Conservation (phyloP, 306 rosid genomes). For the Sphenostylis stenocarpa region DNA sequence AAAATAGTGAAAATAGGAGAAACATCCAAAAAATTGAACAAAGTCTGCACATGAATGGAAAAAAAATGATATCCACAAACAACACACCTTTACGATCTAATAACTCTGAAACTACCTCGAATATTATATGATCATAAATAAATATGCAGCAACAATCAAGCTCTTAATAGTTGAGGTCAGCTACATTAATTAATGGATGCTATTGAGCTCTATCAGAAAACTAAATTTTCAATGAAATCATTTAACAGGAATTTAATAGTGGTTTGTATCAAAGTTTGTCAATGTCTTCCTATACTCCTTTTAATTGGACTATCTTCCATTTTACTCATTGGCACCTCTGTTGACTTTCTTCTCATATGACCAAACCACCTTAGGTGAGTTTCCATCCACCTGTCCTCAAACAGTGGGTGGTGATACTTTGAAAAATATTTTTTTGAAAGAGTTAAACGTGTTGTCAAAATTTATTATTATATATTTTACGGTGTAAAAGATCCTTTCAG, state of each 20-base stretch:
- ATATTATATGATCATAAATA: not conserved
- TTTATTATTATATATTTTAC: no score
- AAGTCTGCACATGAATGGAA: not conserved
- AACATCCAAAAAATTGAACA: not conserved
- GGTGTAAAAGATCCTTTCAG: no score
- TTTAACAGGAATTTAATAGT: not conserved
- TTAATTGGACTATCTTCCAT: conserved; percentile 1
- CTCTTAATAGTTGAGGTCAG: not conserved
- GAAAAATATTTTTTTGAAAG: not conserved
- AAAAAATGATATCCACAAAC: not conserved
- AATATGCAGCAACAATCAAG: not conserved
- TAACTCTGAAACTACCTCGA: not conserved
- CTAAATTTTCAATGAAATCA: not conserved
- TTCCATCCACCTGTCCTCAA: not conserved
- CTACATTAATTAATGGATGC: not conserved
- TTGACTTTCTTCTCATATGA: not conserved
- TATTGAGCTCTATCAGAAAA: not conserved
- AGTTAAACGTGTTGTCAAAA: no score
- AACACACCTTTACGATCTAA: not conserved
- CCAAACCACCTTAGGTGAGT: not conserved
- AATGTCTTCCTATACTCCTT: conserved; percentile 7
- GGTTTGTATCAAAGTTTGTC: not conserved
- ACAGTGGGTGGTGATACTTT: not conserved
- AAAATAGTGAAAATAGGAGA: not conserved
- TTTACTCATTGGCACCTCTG: not conserved